phyloP scores from a whole-genome alignment of 495 filamentous ascomycete species.

The Daldinia caldariorum region DNA sequence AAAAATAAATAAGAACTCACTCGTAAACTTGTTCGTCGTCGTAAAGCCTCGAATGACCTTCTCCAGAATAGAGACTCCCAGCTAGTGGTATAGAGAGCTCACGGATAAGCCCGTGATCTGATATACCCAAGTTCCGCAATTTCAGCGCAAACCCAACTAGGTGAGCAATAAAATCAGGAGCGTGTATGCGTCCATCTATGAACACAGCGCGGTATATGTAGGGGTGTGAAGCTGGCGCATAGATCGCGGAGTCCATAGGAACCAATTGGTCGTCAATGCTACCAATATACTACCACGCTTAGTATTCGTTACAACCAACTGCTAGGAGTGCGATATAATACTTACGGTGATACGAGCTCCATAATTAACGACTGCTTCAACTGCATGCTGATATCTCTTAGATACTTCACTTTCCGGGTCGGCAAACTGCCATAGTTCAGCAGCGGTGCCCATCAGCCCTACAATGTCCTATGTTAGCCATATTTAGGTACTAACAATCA shows the following conservation, averaged over 20 bases:
- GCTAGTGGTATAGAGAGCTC: conserved; percentile 90
- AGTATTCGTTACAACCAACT: conserved; percentile 3
- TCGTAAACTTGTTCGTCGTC: conserved; percentile 90
- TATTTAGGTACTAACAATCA: neutral
- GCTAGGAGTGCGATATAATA: neutral
- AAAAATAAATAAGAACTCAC: conserved; percentile 64
- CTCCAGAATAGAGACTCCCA: conserved; percentile 88
- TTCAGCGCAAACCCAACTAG: conserved; percentile 93
- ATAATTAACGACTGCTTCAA: conserved; percentile 75
- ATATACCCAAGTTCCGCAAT: conserved; percentile 88
- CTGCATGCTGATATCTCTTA: conserved; percentile 77
- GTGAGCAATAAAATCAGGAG: conserved; percentile 92
- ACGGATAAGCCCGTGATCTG: conserved; percentile 91
- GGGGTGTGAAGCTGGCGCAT: conserved; percentile 83
- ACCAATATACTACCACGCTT: conserved; percentile 62
- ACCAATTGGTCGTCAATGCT: conserved; percentile 98
- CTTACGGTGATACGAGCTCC: conserved; percentile 76
- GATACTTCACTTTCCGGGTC: conserved; percentile 81
- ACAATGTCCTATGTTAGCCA: conserved; percentile 5
- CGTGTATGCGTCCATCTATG: conserved; percentile 90
- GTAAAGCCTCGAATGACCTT: conserved; percentile 93
- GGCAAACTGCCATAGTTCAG: conserved; percentile 93
- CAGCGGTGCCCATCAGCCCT: conserved; percentile 83
- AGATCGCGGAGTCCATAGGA: conserved; percentile 81
- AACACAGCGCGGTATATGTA: conserved; percentile 95